Evolutionary conservation across 2,329 filamentous ascomycete species (phyloP).

Genomic region (Pestalotiopsis sp.): DNA sequence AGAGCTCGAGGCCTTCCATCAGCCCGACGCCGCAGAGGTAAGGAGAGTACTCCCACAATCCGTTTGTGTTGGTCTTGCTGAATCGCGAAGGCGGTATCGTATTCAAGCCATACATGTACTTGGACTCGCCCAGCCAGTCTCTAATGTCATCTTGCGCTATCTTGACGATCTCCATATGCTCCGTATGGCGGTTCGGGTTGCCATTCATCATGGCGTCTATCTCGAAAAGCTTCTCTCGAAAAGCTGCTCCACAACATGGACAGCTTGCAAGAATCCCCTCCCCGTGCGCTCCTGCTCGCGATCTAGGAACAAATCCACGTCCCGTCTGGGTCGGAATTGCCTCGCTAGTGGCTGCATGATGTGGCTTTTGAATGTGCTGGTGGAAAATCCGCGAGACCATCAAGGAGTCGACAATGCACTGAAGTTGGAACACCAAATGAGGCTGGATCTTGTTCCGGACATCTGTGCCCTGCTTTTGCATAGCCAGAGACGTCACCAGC

Average conservation of each 20-base stretch:
- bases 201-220: neutral
- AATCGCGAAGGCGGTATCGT: constrained; percentile 44
- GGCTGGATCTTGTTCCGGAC: constrained; percentile 42
- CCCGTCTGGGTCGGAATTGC: neutral
- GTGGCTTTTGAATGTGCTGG: neutral
- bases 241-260: neutral
- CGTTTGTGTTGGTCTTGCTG: constrained; percentile 38
- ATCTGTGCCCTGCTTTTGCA: constrained; percentile 40
- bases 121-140: neutral
- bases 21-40: constrained; percentile 47
- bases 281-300: neutral
- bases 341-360: neutral
- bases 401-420: constrained; percentile 50
- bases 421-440: constrained; percentile 49
- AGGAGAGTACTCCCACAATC: constrained; percentile 48
- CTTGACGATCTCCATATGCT: neutral
- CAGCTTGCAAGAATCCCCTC: neutral
- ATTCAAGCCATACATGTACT: neutral
- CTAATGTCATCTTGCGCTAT: neutral
- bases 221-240: neutral
- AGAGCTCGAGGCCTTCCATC: constrained; percentile 41
- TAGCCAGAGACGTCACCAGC: constrained; percentile 42
- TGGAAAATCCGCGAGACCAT: constrained; percentile 21
- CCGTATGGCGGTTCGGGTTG: neutral
- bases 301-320: neutral